Percentiles rank a stretch among this genome's conserved stretches.
These are phyloP conservation scores for Melaleuca quinquenervia DNA, from an alignment of 345 rosid genomes.

Conservation along the genomic window DNA sequence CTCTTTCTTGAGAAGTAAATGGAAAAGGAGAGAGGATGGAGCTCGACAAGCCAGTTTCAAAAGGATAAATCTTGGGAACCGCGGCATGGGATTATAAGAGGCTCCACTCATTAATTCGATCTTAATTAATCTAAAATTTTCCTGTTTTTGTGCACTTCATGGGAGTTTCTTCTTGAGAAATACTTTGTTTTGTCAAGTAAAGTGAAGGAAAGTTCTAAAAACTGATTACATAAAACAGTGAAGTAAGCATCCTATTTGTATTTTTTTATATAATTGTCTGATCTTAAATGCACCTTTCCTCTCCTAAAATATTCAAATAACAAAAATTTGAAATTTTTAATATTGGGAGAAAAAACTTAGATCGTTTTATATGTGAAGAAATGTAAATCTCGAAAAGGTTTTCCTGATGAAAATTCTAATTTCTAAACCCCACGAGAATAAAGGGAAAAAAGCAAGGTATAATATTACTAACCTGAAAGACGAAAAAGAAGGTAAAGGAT, in stretches of 20 bases:
- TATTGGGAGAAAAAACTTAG: background rate
- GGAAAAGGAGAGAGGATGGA: too few relatives aligned
- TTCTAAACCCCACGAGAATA: background rate
- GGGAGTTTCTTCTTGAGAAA: background rate
- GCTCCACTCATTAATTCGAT: too few relatives aligned
- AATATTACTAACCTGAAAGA: background rate
- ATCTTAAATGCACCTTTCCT: background rate
- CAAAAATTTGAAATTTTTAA: background rate
- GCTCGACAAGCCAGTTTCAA: background rate
- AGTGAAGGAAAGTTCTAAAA: background rate
- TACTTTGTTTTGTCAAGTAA: background rate
- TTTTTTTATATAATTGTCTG: background rate
- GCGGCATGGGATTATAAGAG: background rate
- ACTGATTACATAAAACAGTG: background rate
- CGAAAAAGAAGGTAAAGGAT: background rate
- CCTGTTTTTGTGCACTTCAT: background rate
- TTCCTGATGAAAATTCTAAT: fast-evolving
- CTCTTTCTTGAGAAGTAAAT: too few relatives aligned
- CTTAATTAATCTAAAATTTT: background rate
- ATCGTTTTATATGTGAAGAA: background rate
- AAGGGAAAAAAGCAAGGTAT: background rate
- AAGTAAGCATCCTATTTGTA: background rate
- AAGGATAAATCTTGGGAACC: background rate
- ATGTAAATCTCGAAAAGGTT: background rate
- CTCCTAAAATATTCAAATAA: background rate